Base-by-base conservation (phyloP, 768 basidiomycete genomes). In the Auricularia auricula-judae region DNA sequence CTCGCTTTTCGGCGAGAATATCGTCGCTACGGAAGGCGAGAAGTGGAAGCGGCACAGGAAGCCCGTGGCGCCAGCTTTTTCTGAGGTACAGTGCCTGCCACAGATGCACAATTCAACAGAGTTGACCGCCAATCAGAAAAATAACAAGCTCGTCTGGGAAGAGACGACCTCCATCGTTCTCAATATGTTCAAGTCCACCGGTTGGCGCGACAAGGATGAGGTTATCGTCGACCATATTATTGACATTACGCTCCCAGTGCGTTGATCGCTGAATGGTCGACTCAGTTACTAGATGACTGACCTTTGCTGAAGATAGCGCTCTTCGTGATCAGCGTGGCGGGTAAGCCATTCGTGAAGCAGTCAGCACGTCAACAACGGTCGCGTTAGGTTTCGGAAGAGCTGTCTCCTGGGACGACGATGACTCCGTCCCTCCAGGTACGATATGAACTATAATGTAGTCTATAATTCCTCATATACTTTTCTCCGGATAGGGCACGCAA, bases 31-130 rank as follows among this genome's bases (percentile, higher is more conserved):
- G 0, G 86, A 88, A 68, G 83, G 81, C 23, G 81, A 83, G 3
- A 78, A 83, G 65, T 88, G 86, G 86, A 86, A 86, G 71, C 80
- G 80, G 36, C 85, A 85, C 66, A 74, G 86, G 58, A 85, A 83
- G 70, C 80, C 88, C 51, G 75, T 81, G 18, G 84, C 83, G 1
- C 85, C 86, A n/a, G 81, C 84, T 0, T 88, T 87, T 70, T 83
- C 83, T 4, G 85, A 86, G 71, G 84, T 84, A 21, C 63, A 44
- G 29, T 29, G 29, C 29, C 29, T 29, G 29, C 29, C 29, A 29
- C 29, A 29, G 29, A 29, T 3, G 29, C 29, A 29, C 29, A 29
- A 29, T 29, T 29, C 29, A 29, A 29, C 29, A 36, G n/a, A 12
- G 58, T 64, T 60, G 8, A 61, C 11, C 2, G 58, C 23, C 14